Evolutionary conservation across 169 alveolate genomes (phyloP), one percentile per base, ranked within the genome.

Genomic region (Eimeria sp.): DNA sequence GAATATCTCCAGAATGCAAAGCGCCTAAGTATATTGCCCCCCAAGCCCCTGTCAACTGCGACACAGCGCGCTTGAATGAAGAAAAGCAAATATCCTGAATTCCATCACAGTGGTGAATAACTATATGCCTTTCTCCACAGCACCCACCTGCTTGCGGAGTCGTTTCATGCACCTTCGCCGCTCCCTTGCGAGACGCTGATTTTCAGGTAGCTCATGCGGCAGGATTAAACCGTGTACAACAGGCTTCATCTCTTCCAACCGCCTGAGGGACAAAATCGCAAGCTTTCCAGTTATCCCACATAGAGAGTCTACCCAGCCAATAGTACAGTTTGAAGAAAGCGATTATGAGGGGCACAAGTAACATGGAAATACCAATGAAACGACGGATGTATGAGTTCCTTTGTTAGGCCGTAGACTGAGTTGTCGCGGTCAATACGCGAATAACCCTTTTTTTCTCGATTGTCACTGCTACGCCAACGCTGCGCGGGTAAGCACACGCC

Each of bases 331-430:
- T 25, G 61, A 47, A 61, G 27, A 47, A 58, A 9, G 20, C 72
- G 5, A 5, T 18, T 30, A 13, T 13, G 30, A 40, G 22, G 13
- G 40, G 11, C 43, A 47, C 54, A 16, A 30, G 34, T 65, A 58
- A n/a, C 54, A 0, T 14, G 34, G 73, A 22, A 45, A 58, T 80
- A 95, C 98, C 98, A 97, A 80, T 97, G 98, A 78, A 96, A 97
- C 27, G 97, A 96, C 27, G 98, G 98, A 65, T 97, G 98, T 34
- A 96, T 95, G 51, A 97, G 96, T 54, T 97, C 98, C 65, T 97
- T 97, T 27, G 98, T 96, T 13, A 97, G 93, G 45, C 97, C 97
- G 80, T 96, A 97, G 27, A 96, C 96, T 25, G 98, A 97, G 89
- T 97, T 97, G 93, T 97, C 97, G 30, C 97, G 91, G 88, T 96